These are phyloP conservation scores for Camptophora hylomeconis DNA, from an alignment of 2,329 filamentous ascomycete species.

Conservation along the genomic window DNA sequence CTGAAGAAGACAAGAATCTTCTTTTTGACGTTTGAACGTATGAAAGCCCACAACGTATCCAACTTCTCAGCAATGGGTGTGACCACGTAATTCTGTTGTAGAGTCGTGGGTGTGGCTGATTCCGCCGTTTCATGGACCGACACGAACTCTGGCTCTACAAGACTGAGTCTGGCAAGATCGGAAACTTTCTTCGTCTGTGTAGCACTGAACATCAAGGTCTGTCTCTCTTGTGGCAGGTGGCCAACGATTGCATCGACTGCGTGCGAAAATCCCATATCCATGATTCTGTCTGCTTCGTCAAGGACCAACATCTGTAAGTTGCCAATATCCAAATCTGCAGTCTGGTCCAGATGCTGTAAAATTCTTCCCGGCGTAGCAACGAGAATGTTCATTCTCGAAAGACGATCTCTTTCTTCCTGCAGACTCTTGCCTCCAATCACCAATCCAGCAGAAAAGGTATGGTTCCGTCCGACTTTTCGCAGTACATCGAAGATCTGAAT, in stretches of 20 bases:
- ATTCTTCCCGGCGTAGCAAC: conserved; percentile 92
- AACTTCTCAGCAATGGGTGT: conserved; percentile 80
- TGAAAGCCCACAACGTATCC: conserved; percentile 84
- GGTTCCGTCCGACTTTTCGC: conserved; percentile 75
- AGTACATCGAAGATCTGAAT: conserved; percentile 96
- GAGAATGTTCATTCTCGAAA: conserved; percentile 90
- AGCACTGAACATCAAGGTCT: conserved; percentile 90
- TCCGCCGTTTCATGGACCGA: conserved; percentile 76
- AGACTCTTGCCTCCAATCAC: conserved; percentile 89
- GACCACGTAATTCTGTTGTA: conserved; percentile 85
- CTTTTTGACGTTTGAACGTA: conserved; percentile 76
- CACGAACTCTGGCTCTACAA: conserved; percentile 87
- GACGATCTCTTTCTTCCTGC: conserved; percentile 70
- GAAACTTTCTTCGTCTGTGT: conserved; percentile 93
- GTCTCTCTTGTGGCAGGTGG: conserved; percentile 70
- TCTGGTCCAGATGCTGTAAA: conserved; percentile 91
- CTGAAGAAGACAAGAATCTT: conserved; percentile 95
- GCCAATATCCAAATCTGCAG: conserved; percentile 74
- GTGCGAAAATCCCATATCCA: conserved; percentile 92
- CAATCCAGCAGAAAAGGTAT: conserved; percentile 81
- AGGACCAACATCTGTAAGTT: conserved; percentile 86
- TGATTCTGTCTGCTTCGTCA: conserved; percentile 89
- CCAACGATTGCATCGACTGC: conserved; percentile 88
- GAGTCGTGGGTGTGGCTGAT: conserved; percentile 64
- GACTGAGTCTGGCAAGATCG: conserved; percentile 74